phyloP scores from a whole-genome alignment of 2,329 filamentous ascomycete species.

The Cercospora citrullina region DNA sequence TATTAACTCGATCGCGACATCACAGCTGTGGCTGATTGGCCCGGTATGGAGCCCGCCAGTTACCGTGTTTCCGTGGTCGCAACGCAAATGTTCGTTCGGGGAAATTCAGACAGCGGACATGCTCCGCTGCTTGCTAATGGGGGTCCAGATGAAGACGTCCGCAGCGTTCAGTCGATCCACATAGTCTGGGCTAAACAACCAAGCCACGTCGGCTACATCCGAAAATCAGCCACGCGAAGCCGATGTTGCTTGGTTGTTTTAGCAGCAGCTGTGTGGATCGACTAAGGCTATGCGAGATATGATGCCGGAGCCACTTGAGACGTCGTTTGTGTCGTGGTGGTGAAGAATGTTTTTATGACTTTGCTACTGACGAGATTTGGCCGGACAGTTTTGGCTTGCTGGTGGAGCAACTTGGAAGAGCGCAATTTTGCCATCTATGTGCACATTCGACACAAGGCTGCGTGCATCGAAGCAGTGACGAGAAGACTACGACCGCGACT shows the following conservation, averaged over 20 bases:
- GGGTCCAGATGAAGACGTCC: neutral
- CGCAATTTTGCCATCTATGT: neutral
- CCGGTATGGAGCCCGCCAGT: neutral
- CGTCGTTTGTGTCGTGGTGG: neutral
- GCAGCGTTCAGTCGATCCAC: neutral
- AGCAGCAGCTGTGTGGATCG: neutral
- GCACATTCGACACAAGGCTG: neutral
- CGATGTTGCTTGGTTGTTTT: neutral
- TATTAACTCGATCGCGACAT: neutral
- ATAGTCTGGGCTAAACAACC: neutral
- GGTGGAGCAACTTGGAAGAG: neutral
- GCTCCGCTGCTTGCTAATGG: neutral
- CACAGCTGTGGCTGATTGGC: neutral
- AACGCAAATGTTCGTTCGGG: neutral
- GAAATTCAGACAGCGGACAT: neutral
- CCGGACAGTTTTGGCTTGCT: neutral
- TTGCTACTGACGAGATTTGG: neutral
- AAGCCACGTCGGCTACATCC: neutral
- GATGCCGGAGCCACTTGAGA: neutral
- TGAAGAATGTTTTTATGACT: neutral
- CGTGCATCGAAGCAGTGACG: neutral
- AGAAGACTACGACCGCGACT: neutral
- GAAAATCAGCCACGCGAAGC: neutral
- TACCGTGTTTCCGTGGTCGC: neutral
- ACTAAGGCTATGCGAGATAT: neutral